Evolutionary conservation across 306 rosid species (phyloP), one percentile per base, ranked within the genome.

Genomic region (Geum urbanum): DNA sequence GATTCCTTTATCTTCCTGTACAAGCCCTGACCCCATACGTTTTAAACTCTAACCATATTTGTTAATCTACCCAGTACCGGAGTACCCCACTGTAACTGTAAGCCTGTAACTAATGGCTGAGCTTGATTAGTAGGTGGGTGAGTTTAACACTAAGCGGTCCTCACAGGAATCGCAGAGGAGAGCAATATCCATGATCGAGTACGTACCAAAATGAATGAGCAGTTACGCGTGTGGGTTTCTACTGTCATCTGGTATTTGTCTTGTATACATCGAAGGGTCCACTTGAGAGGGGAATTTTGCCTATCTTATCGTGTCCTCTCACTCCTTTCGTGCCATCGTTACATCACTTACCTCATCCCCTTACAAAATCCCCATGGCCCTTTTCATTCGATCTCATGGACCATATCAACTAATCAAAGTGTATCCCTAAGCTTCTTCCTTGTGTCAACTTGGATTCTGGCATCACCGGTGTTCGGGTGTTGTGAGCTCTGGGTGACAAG

Each of bases 251-350:
- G 8, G 22, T 8, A 60, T 60, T 37, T 60, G 65, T 60, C 65
- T 37, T 60, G 65, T 60, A 35, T 35, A 35, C 46, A 6, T 60
- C 46, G 65, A 0, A 11, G 65, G 65, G 8, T 44, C 65, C 65
- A 16, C 51, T 10, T 32, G 37, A 9, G 40, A 7, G 46, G 65
- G 45, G 65, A 59, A 59, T 59, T 59, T 59, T 2, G 37, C 44
- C 65, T 35, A 13, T 59, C 46, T 37, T 37, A 60, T 37, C 46
- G 46, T 43, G 46, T 60, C 64, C 45, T 59, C 64, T 35, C 60
- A 2, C 20, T 3, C 10, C 58, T 24, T 7, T 59, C 45, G 35
- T 19, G 64, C 13, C 64, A 35, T 14, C 14, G 45, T 59, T 14
- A 58, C 63, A 58, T 58, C 64, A 32, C 63, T 2, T 32, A 3